These are phyloP conservation scores for Diaporthe longicolla DNA, from an alignment of 2,329 filamentous ascomycete species.

Conservation along the genomic window DNA sequence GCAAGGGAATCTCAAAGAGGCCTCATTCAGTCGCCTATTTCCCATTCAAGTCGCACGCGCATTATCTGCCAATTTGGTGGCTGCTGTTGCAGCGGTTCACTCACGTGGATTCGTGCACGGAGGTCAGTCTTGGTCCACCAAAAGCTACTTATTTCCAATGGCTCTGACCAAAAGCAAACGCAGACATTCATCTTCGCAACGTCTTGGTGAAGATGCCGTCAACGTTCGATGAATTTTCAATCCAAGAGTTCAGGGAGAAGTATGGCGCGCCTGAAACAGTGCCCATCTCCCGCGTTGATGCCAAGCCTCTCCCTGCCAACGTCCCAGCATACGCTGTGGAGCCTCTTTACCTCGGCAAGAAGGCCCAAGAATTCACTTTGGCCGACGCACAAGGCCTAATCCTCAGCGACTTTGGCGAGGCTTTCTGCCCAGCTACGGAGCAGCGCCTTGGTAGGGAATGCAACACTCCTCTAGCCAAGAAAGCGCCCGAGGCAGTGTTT, in stretches of 20 bases:
- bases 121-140: background rate
- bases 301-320: constrained; percentile 7
- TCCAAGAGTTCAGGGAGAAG: background rate
- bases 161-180: background rate
- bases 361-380: constrained; percentile 48
- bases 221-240: constrained; percentile 19
- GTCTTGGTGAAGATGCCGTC: constrained; percentile 6
- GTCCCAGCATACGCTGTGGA: background rate
- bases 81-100: constrained; percentile 17
- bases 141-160: too few relatives aligned
- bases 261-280: constrained; percentile 22
- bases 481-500: constrained; percentile 14
- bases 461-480: constrained; percentile 42
- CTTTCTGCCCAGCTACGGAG: constrained; percentile 47
- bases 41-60: constrained; percentile 49
- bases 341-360: constrained; percentile 47
- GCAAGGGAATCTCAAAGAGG: constrained; percentile 48
- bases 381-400: constrained; percentile 48
- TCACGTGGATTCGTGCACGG: constrained; percentile 20
- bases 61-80: constrained; percentile 49
- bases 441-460: constrained; percentile 46
- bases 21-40: constrained; percentile 46
- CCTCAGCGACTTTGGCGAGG: constrained; percentile 54
- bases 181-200: constrained; percentile 29
- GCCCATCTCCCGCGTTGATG: constrained; percentile 11